Percentiles rank a stretch among this genome's conserved stretches.
Evolutionary conservation across 192 early-diverging fungal genomes (phyloP).

Genomic region (Gamsiella multidivaricata): DNA sequence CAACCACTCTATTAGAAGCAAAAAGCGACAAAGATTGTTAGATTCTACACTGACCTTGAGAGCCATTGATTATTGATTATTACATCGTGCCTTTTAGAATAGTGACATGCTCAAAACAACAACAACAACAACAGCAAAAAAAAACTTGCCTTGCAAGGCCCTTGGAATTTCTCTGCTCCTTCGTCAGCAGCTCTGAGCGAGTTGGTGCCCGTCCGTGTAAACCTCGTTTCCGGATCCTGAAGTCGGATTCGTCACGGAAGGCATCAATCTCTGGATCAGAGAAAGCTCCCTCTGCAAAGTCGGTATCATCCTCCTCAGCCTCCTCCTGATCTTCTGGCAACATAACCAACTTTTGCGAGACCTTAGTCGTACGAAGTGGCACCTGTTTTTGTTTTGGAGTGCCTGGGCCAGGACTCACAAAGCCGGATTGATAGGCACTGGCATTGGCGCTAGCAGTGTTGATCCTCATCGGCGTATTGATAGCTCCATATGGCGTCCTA

Average conservation of each 20-base stretch:
- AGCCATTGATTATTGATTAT: background rate
- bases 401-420: constrained; percentile 14
- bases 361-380: constrained; percentile 87
- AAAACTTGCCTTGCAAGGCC: constrained; percentile 54
- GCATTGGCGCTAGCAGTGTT: constrained; percentile 38
- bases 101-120: background rate
- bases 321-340: constrained; percentile 68
- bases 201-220: constrained; percentile 56
- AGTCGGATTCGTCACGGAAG: constrained; percentile 31
- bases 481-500: constrained; percentile 33
- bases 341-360: constrained; percentile 89
- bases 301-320: constrained; percentile 34
- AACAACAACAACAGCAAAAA: background rate
- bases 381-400: constrained; percentile 59
- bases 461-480: constrained; percentile 33
- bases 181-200: constrained; percentile 64
- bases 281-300: constrained; percentile 8
- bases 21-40: background rate
- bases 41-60: background rate
- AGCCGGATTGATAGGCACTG: constrained; percentile 22
- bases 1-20: constrained; percentile 66
- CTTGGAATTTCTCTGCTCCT: constrained; percentile 60
- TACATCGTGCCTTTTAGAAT: background rate
- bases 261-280: constrained; percentile 25
- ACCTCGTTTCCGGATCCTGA: constrained; percentile 26